These are phyloP conservation scores for Neckera pumila DNA, from an alignment of 225 moss, liverwort and hornwort species.

Conservation along the genomic window DNA sequence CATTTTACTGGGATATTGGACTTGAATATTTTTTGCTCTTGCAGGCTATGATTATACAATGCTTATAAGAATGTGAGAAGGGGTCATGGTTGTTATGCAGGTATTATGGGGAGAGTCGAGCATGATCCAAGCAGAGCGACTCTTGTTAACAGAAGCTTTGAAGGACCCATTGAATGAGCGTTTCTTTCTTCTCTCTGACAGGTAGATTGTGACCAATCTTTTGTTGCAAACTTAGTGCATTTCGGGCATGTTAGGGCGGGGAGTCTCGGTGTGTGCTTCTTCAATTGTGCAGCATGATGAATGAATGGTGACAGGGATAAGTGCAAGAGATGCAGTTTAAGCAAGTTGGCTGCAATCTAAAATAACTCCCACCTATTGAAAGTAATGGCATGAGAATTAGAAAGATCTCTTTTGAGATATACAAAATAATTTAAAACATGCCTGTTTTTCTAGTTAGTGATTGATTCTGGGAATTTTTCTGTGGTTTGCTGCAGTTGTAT, in stretches of 20 bases:
- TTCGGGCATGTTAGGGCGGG: background rate
- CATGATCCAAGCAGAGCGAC: constrained; percentile 84
- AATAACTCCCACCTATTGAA: background rate
- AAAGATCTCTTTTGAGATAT: background rate
- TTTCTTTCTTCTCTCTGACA: constrained; percentile 85
- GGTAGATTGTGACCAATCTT: constrained; percentile 2
- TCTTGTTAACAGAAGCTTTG: constrained; percentile 48
- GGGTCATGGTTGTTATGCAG: constrained; percentile 10
- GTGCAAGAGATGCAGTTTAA: background rate
- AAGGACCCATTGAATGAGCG: constrained; percentile 67
- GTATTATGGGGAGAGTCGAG: constrained; percentile 87
- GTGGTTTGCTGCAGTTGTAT: constrained; percentile 56
- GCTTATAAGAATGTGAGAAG: background rate
- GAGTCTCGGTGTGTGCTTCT: background rate
- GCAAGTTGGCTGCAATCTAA: background rate
- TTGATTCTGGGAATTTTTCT: background rate
- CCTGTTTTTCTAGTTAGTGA: background rate
- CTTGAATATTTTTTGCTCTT: background rate
- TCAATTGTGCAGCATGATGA: background rate
- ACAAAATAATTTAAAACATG: background rate
- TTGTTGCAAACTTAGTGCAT: background rate
- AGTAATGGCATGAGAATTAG: background rate
- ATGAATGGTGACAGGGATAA: background rate
- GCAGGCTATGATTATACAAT: background rate
- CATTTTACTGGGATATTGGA: background rate